A percentile compares a stretch with the other conserved stretches of the same genome.
phyloP scores from a whole-genome alignment of 805 yeast genomes.

The Candida takata region DNA sequence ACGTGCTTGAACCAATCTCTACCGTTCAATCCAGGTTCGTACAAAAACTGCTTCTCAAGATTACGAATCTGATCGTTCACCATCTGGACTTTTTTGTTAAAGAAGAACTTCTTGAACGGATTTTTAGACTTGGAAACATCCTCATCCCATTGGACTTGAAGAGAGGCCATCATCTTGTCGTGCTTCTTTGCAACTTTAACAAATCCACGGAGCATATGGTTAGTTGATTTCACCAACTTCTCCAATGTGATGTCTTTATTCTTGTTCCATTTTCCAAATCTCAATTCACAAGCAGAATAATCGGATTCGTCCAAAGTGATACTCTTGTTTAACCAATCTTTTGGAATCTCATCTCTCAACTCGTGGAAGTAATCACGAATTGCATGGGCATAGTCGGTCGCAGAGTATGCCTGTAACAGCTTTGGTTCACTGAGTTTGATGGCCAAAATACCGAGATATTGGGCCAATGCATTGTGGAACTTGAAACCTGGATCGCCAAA shows the following conservation, averaged over 20 bases:
- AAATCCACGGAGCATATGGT: constrained; percentile 22
- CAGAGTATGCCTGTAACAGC: constrained; percentile 33
- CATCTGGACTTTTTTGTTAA: constrained; percentile 20
- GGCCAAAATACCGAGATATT: constrained; percentile 43
- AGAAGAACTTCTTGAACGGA: constrained; percentile 25
- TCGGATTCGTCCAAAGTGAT: constrained; percentile 10
- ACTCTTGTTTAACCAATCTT: constrained; percentile 28
- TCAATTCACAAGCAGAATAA: constrained; percentile 7
- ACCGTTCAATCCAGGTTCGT: constrained; percentile 37
- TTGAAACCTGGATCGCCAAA: constrained; percentile 58
- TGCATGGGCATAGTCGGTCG: constrained; percentile 32
- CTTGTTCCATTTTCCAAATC: constrained; percentile 5
- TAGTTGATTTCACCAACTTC: constrained; percentile 25
- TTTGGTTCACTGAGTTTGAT: constrained; percentile 43
- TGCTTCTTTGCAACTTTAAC: constrained; percentile 17
- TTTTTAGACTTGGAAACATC: constrained; percentile 24
- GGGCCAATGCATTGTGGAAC: constrained; percentile 49
- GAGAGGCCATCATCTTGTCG: constrained; percentile 19
- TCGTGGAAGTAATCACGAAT: constrained; percentile 32
- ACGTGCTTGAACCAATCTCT: constrained; percentile 51
- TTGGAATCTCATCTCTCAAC: constrained; percentile 31
- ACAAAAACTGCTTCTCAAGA: constrained; percentile 39
- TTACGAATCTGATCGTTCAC: constrained; percentile 32
- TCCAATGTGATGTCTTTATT: constrained; percentile 16
- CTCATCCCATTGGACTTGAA: constrained; percentile 25